Percentiles rank a stretch among this genome's conserved stretches.
Evolutionary conservation across 345 rosid genomes (phyloP).

Genomic region (Populus ilicifolia): DNA sequence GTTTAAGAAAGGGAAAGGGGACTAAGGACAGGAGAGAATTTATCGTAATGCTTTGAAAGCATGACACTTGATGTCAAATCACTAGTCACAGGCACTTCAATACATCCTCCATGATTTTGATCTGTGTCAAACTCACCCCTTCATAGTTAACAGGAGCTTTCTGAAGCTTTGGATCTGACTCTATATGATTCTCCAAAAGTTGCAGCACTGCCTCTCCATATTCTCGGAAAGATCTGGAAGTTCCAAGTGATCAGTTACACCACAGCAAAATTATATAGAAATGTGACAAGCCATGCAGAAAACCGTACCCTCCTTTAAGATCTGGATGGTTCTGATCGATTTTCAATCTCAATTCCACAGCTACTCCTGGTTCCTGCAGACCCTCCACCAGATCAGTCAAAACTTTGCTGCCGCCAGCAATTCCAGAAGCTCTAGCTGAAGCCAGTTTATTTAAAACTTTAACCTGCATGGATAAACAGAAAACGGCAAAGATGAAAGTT

Average conservation of each 20-base stretch:
- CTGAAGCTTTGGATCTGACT: constrained; percentile 54
- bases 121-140: constrained; percentile 55
- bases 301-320: constrained; percentile 82
- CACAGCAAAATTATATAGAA: not conserved
- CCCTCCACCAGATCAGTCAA: constrained; percentile 81
- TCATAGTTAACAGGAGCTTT: constrained; percentile 84
- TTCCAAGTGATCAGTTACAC: constrained; percentile 8
- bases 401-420: constrained; percentile 70
- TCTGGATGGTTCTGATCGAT: constrained; percentile 77
- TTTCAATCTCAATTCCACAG: constrained; percentile 81
- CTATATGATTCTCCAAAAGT: constrained; percentile 55
- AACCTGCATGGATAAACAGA: constrained; percentile 45
- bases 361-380: constrained; percentile 69
- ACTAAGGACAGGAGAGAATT: not conserved
- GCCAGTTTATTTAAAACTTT: constrained; percentile 91
- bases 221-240: constrained; percentile 72
- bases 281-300: constrained; percentile 5
- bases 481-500: not conserved
- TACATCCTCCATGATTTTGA: not conserved
- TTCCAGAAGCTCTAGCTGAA: constrained; percentile 75
- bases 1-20: constrained; percentile 1
- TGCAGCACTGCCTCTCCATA: constrained; percentile 86
- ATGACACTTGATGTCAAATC: not conserved
- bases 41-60: not conserved
- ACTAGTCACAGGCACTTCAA: not conserved